Percentiles rank a stretch among this genome's conserved stretches.
Conservation (phyloP, 108 stramenopile species). For the Stephanodiscus minutulus region DNA sequence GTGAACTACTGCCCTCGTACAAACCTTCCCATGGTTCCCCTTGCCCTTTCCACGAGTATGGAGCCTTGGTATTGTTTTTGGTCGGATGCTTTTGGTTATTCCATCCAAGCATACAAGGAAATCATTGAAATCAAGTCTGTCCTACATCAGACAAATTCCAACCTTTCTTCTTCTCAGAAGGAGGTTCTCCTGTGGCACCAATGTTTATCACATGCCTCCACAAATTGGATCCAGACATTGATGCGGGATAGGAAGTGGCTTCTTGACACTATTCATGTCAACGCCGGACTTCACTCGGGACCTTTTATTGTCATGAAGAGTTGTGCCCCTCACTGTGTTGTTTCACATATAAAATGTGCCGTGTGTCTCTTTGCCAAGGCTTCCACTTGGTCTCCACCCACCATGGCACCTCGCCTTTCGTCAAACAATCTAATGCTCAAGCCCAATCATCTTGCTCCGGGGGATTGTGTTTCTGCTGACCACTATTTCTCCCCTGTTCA, state of each 20-base stretch:
- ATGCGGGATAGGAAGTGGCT: not conserved
- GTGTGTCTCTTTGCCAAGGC: not conserved
- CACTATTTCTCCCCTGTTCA: slow-evolving; percentile 23
- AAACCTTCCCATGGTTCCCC: too few relatives aligned
- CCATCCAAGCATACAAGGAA: too few relatives aligned
- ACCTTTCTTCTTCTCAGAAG: slow-evolving; percentile 24
- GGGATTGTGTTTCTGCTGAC: slow-evolving; percentile 47
- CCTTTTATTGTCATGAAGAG: slow-evolving; percentile 2
- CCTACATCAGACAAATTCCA: too few relatives aligned
- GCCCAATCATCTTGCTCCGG: slow-evolving; percentile 21
- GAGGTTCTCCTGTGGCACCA: slow-evolving; percentile 11
- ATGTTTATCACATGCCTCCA: slow-evolving; percentile 2
- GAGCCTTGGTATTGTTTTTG: too few relatives aligned
- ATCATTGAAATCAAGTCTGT: too few relatives aligned
- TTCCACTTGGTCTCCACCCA: not conserved
- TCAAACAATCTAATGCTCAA: not conserved
- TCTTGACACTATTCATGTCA: not conserved
- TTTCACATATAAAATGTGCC: not conserved
- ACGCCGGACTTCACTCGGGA: too few relatives aligned
- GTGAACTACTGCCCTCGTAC: too few relatives aligned
- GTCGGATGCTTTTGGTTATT: too few relatives aligned
- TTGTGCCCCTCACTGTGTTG: too few relatives aligned
- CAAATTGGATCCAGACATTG: not conserved
- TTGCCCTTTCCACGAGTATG: too few relatives aligned
- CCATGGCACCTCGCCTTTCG: not conserved